phyloP scores from a whole-genome alignment of 192 early-diverging fungal species.

The Linnemannia schmuckeri region DNA sequence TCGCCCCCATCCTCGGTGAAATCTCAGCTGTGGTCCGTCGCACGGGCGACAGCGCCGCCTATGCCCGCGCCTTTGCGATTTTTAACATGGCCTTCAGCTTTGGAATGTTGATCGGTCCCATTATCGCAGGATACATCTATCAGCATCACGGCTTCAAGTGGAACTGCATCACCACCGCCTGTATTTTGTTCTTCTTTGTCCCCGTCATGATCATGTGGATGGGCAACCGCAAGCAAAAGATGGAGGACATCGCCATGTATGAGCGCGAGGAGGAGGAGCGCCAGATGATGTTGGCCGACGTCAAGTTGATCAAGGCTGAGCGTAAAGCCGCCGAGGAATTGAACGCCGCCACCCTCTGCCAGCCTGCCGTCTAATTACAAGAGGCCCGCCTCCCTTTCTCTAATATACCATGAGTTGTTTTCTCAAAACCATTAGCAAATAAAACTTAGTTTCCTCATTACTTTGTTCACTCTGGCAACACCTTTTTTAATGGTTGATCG shows the following conservation, averaged over 20 bases:
- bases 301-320: conserved; percentile 45
- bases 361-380: background rate
- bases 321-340: conserved; percentile 28
- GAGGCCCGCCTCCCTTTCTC: no score
- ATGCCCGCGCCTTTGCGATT: conserved; percentile 74
- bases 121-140: conserved; percentile 65
- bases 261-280: conserved; percentile 51
- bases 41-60: conserved; percentile 69
- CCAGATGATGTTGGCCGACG: conserved; percentile 29
- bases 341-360: conserved; percentile 17
- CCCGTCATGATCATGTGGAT: conserved; percentile 46
- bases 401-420: background rate
- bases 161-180: conserved; percentile 49
- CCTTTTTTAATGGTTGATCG: no score
- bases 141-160: conserved; percentile 40
- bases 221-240: conserved; percentile 48
- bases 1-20: conserved; percentile 49
- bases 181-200: conserved; percentile 42
- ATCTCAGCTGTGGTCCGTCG: conserved; percentile 53
- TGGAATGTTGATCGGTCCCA: conserved; percentile 83
- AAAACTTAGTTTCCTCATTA: background rate
- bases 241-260: conserved; percentile 52
- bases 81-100: conserved; percentile 82
- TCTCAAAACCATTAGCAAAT: background rate
- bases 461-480: no score